Conservation (phyloP, 345 rosid genomes). For the Mallotus nudiflorus region DNA sequence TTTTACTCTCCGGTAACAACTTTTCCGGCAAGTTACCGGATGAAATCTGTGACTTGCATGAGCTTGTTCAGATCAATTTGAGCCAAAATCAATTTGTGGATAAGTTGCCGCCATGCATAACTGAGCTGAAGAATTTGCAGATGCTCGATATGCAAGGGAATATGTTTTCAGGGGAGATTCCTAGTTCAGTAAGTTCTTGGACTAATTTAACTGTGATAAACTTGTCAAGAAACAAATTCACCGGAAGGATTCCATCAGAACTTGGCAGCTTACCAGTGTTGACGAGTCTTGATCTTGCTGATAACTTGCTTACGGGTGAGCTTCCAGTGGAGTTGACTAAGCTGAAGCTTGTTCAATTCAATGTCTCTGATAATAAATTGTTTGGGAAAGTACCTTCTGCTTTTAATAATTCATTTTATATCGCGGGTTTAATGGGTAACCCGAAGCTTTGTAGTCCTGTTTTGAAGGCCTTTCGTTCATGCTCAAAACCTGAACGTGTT, state of each 20-base stretch:
- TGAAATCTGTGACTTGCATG: conserved; percentile 38
- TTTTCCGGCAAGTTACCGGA: conserved; percentile 57
- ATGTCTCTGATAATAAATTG: conserved; percentile 55
- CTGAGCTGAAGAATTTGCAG: conserved; percentile 47
- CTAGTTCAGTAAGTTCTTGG: conserved; percentile 50
- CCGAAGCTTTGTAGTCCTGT: conserved; percentile 59
- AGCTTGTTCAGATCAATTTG: conserved; percentile 36
- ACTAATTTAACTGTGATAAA: conserved; percentile 45
- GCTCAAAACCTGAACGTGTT: conserved; percentile 36
- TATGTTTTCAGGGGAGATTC: conserved; percentile 50
- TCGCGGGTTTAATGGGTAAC: conserved; percentile 56
- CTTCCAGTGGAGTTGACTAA: conserved; percentile 54
- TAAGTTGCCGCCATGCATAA: conserved; percentile 46
- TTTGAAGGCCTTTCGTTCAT: conserved; percentile 45
- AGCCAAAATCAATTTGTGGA: conserved; percentile 52
- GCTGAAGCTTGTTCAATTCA: conserved; percentile 51
- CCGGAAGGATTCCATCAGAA: conserved; percentile 56
- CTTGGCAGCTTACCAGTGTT: conserved; percentile 56
- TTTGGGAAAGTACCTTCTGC: conserved; percentile 56
- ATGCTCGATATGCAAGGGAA: conserved; percentile 56
- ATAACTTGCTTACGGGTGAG: conserved; percentile 52
- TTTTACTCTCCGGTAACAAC: conserved; percentile 48
- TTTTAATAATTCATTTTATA: conserved; percentile 29
- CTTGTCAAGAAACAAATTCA: conserved; percentile 49
- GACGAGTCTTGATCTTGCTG: conserved; percentile 56